Conservation (phyloP, 495 filamentous ascomycete genomes). For the Penicillium dipodomyicola region DNA sequence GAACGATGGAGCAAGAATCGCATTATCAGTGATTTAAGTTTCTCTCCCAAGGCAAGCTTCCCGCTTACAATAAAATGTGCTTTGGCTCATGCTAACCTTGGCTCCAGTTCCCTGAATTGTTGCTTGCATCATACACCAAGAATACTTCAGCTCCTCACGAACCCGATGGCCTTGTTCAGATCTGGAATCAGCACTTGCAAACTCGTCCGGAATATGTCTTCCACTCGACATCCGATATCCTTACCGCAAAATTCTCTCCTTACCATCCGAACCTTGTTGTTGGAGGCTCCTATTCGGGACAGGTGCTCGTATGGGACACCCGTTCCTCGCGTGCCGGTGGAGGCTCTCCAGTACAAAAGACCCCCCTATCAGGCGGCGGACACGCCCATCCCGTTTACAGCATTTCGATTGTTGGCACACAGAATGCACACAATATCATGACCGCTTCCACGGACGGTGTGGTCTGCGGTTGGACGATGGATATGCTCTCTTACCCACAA, state of each 20-base stretch:
- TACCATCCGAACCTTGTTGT: constrained; percentile 96
- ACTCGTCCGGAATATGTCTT: constrained; percentile 94
- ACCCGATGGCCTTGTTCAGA: constrained; percentile 87
- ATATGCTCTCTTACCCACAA: constrained; percentile 95
- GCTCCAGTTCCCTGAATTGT: constrained; percentile 76
- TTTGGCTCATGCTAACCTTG: constrained; percentile 17
- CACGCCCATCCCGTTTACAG: constrained; percentile 97
- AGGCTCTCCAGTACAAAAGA: constrained; percentile 88
- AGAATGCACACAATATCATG: constrained; percentile 98
- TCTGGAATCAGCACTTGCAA: constrained; percentile 95
- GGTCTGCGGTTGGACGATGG: constrained; percentile 93
- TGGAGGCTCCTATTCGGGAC: constrained; percentile 91
- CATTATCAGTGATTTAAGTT: constrained; percentile 90
- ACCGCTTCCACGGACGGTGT: constrained; percentile 94
- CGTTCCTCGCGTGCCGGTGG: constrained; percentile 62
- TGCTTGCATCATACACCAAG: constrained; percentile 93
- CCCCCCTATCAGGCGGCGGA: constrained; percentile 82
- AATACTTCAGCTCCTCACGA: constrained; percentile 94
- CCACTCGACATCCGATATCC: constrained; percentile 92
- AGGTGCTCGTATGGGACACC: constrained; percentile 98
- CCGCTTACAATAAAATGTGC: background rate
- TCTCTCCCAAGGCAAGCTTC: constrained; percentile 74
- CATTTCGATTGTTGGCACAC: constrained; percentile 92
- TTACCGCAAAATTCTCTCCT: constrained; percentile 93
- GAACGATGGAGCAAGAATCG: constrained; percentile 96